Percentiles rank a stretch among this genome's conserved stretches.
phyloP scores from a whole-genome alignment of 192 early-diverging fungal species.

The Chytriomyces sp. region DNA sequence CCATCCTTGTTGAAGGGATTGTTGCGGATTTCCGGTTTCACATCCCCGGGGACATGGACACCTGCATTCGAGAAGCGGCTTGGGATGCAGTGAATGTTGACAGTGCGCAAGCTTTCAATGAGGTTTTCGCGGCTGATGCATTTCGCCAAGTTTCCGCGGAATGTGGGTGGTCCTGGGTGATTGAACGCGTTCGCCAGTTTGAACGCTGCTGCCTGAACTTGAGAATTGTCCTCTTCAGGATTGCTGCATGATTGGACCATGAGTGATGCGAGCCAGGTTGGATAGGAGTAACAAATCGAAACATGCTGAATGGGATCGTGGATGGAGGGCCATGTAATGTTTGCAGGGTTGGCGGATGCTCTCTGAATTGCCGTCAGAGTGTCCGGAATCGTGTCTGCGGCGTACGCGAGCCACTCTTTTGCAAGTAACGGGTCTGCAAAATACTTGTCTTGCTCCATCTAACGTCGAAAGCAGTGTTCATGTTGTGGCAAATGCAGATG shows the following conservation, averaged over 20 bases:
- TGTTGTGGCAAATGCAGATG: too few species aligned
- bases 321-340: neutral
- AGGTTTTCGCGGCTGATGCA: constrained; percentile 3
- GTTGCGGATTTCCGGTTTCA: constrained; percentile 25
- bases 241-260: neutral
- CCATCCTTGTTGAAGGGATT: constrained; percentile 13
- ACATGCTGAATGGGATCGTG: neutral
- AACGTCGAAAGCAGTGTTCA: too few species aligned
- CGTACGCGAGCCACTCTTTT: constrained; percentile 14
- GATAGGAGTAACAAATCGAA: constrained; percentile 1
- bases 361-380: neutral
- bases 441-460: neutral
- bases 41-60: neutral
- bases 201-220: neutral
- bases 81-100: neutral
- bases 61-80: neutral
- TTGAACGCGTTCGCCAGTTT: constrained; percentile 2
- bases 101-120: neutral
- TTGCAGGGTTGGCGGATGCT: too few species aligned
- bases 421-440: neutral
- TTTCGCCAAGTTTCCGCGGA: constrained; percentile 23
- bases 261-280: neutral
- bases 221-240: neutral
- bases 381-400: neutral
- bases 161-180: constrained; percentile 6